Evolutionary conservation across 164 flowering plant genomes (phyloP), one percentile per base, ranked within the genome.

Genomic region (Dillenia turbinata): DNA sequence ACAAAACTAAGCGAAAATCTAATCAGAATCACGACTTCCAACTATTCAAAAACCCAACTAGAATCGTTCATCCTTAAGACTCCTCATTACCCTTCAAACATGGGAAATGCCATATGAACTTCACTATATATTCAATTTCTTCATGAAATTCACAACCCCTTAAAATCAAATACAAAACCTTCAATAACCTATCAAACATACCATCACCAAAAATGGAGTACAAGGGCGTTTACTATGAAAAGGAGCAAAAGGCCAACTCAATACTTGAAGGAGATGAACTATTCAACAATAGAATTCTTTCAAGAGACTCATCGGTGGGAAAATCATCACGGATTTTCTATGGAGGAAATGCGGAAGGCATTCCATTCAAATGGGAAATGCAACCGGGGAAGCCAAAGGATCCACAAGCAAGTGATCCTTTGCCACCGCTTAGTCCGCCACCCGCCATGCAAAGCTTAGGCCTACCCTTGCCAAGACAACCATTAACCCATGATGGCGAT

Each of bases 361-460:
- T 82, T 40, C 88, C 88, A 1, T 86, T 86, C 62, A 54, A 73
- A 48, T 86, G 92, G 92, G 88, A 86, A 64, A 70, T 22, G 69
- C 72, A 70, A 54, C 88, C 91, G 0, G 91, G 91, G 10, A 83
- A 76, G 11, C 75, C 91, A 3, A 82, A 70, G 26, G 47, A 70
- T 13, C 78, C 69, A 1, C 74, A 62, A 0, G 49, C 40, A 33
- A 63, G 64, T 9, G 77, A 66, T 1, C 49, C 44, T 3, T 13
- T 79, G 22, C 86, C 83, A 0, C 86, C 86, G 3, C 67, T 74
- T 0, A 73, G 76, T 45, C 87, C 88, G 12, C 85, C 87, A 0
- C 91, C 91, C 3, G 72, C 77, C 8, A 58, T 64, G 15, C 67
- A 69, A 47, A 71, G 82, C 64, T 54, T 62, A 17, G 67, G 69